Evolutionary conservation across 345 rosid species (phyloP), one percentile per base, ranked within the genome.

Genomic region (Atalantia buxifolia): DNA sequence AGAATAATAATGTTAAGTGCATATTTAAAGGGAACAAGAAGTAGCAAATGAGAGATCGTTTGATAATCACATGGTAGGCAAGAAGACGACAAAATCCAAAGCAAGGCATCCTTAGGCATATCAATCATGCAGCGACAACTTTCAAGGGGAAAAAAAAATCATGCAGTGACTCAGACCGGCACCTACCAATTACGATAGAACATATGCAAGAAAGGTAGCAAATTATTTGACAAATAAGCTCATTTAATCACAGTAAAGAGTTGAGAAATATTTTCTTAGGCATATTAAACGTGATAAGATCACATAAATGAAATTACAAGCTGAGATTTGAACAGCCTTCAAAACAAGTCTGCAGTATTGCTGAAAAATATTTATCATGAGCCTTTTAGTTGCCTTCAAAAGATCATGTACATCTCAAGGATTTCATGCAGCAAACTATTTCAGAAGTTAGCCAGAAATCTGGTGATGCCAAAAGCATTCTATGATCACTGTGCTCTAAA

Each of bases 1-100:
- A 76, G 71, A 76, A 7, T 35, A 14, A 73, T 25, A 63, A 56
- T 6, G 60, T 68, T 63, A n/a, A n/a, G 25, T 75, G 19, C 71
- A 50, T 62, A 4, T 36, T 22, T 66, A 66, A 42, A 50, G 19
- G 31, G 19, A 66, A 55, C 55, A 53, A 66, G 27, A 68, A 24
- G n/a, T 67, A n/a, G 16, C 72, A 55, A 36, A 66, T 21, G 10
- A 24, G 55, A 55, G 64, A 55, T 74, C 28, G 28, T 57, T 60
- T 27, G 36, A 18, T 21, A 69, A 69, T 48, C 60, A 28, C 4
- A 27, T 28, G 25, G 38, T 25, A 24, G 9, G 18, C 33, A 60
- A 19, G 33, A 38, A 24, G 76, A 60, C 38, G 31, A 73, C 2
- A 72, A 72, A 72, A 57, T 45, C 35, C 19, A 36, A 5, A 25